phyloP scores from a whole-genome alignment of 2,329 filamentous ascomycete genomes.

The Monosporascus cannonballus region DNA sequence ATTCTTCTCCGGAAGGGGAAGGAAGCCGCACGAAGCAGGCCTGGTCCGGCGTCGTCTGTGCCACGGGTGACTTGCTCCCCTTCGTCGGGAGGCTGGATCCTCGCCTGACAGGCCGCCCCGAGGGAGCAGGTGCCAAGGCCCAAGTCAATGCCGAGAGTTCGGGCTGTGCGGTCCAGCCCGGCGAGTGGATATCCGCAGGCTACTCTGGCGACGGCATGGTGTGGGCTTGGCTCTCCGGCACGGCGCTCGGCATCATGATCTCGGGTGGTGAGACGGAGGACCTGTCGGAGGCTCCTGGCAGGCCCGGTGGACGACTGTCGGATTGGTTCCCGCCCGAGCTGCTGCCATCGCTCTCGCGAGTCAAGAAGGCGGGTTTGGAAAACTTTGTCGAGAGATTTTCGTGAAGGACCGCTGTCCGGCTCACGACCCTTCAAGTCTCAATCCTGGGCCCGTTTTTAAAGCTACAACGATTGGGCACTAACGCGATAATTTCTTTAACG shows the following conservation, averaged over 20 bases:
- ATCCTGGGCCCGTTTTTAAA: too few species aligned
- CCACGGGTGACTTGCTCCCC: constrained; percentile 42
- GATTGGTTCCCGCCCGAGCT: constrained; percentile 37
- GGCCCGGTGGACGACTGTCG: constrained; percentile 28
- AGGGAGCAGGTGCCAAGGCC: not conserved
- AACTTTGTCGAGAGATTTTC: constrained; percentile 23
- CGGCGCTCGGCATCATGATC: constrained; percentile 41
- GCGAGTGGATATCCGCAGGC: constrained; percentile 47
- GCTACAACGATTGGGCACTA: too few species aligned
- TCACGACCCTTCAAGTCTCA: too few species aligned
- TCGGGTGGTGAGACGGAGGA: constrained; percentile 29
- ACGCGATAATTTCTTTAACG: too few species aligned
- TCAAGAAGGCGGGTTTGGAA: constrained; percentile 30
- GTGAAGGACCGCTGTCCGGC: not conserved
- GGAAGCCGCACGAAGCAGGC: constrained; percentile 28
- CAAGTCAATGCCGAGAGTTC: not conserved
- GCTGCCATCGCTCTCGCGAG: constrained; percentile 24
- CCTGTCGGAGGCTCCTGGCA: constrained; percentile 23
- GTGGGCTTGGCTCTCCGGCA: constrained; percentile 46
- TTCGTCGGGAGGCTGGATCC: constrained; percentile 40
- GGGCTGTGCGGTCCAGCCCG: constrained; percentile 11
- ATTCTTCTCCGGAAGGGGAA: constrained; percentile 1
- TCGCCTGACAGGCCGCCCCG: constrained; percentile 21
- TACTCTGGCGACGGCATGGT: constrained; percentile 49
- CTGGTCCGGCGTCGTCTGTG: constrained; percentile 45